Percentiles rank a stretch among this genome's conserved stretches.
These are phyloP conservation scores for Didymella arachidicola DNA, from an alignment of 2,329 filamentous ascomycete species.

Conservation along the genomic window DNA sequence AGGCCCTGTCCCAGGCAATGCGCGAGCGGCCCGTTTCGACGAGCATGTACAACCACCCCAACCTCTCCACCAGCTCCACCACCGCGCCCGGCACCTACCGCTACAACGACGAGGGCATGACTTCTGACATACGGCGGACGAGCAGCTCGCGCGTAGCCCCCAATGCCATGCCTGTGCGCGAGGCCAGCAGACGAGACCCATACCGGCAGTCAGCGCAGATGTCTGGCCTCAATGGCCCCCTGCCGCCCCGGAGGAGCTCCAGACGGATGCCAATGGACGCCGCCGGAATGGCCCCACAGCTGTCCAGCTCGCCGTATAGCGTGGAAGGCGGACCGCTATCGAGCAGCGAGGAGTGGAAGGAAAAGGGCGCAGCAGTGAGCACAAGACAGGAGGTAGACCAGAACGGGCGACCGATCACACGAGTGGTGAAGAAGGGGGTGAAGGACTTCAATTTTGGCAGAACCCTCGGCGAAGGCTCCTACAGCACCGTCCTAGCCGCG, in stretches of 20 bases:
- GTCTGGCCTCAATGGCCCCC: constrained; percentile 64
- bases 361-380: constrained; percentile 87
- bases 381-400: constrained; percentile 84
- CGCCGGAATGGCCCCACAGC: constrained; percentile 27
- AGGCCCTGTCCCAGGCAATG: constrained; percentile 38
- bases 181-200: constrained; percentile 72
- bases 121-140: constrained; percentile 55
- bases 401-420: constrained; percentile 80
- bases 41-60: constrained; percentile 59
- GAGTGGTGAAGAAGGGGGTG: constrained; percentile 94
- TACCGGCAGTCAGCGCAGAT: constrained; percentile 68
- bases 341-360: constrained; percentile 94
- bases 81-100: constrained; percentile 54
- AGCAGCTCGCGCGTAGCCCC: constrained; percentile 70
- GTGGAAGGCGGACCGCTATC: constrained; percentile 65
- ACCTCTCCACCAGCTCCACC: constrained; percentile 56
- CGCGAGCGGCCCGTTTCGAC: constrained; percentile 54
- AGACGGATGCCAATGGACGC: constrained; percentile 69
- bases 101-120: constrained; percentile 56
- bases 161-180: constrained; percentile 69
- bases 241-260: constrained; percentile 80
- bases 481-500: constrained; percentile 92
- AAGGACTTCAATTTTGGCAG: constrained; percentile 95
- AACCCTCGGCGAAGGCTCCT: constrained; percentile 92
- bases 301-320: constrained; percentile 57